Evolutionary conservation across 1,284 basidiomycete genomes (phyloP).

Genomic region (Anthracocystis panici-leucophaei): DNA sequence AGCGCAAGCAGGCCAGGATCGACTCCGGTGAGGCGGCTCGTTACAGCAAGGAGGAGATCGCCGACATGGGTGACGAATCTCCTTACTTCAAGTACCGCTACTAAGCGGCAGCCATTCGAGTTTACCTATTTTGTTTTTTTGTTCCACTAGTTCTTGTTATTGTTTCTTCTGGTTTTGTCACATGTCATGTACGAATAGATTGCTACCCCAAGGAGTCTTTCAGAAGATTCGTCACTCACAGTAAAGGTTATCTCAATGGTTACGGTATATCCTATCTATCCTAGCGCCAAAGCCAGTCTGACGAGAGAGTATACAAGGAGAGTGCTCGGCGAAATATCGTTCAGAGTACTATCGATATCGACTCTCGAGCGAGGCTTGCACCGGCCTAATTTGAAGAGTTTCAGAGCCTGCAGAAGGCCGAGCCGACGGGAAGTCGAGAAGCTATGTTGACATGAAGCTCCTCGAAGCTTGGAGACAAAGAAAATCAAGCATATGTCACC

Average conservation of each 20-base stretch:
- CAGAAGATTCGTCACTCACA: not conserved
- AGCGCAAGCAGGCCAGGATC: conserved; percentile 49
- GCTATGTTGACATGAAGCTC: not conserved
- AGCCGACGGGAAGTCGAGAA: not conserved
- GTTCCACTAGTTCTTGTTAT: conserved; percentile 7
- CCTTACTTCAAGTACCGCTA: conserved; percentile 62
- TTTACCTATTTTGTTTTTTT: not conserved
- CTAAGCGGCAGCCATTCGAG: conserved; percentile 18
- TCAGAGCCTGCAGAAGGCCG: too few species aligned
- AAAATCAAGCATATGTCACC: too few species aligned
- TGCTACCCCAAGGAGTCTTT: not conserved
- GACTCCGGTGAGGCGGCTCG: conserved; percentile 55
- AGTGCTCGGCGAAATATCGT: too few species aligned
- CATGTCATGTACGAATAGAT: conserved; percentile 33
- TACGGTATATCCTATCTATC: not conserved
- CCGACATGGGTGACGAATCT: conserved; percentile 57
- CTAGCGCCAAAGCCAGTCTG: too few species aligned
- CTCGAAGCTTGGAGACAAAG: not conserved
- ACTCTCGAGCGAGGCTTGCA: too few species aligned
- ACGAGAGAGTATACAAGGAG: too few species aligned
- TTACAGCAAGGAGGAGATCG: conserved; percentile 40
- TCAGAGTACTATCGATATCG: too few species aligned
- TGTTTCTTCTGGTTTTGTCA: conserved; percentile 4
- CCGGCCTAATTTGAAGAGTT: too few species aligned
- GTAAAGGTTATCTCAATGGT: conserved; percentile 15